Percentiles rank a stretch among this genome's conserved stretches.
These are phyloP conservation scores for Pleurotus tuber-regium DNA, from an alignment of 768 basidiomycete species.

Conservation along the genomic window DNA sequence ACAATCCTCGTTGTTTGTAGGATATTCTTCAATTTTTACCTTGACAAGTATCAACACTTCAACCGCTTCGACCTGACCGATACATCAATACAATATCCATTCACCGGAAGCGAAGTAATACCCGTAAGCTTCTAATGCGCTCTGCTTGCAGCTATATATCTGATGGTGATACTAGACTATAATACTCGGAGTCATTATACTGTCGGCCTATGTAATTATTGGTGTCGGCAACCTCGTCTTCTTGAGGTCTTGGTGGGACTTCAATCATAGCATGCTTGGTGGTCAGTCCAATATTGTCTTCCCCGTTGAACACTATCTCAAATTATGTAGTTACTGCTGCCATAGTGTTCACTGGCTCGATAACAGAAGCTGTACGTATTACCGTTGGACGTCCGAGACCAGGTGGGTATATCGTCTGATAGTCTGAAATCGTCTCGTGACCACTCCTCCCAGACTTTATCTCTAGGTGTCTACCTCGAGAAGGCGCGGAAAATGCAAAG, in stretches of 20 bases:
- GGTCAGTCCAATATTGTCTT: slow-evolving; percentile 12
- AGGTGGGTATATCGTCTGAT: slow-evolving; percentile 9
- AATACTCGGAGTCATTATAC: slow-evolving; percentile 13
- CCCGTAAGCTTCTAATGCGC: slow-evolving; percentile 9
- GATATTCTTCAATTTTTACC: slow-evolving; percentile 20
- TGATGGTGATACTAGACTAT: neutral
- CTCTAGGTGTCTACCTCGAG: slow-evolving; percentile 19
- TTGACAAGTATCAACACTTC: slow-evolving; percentile 21
- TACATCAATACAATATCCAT: slow-evolving; percentile 18
- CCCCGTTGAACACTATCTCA: neutral
- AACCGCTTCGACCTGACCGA: slow-evolving; percentile 21
- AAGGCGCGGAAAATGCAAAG: slow-evolving; percentile 16
- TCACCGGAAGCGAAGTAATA: slow-evolving; percentile 15
- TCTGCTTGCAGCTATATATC: too few species aligned
- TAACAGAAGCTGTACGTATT: slow-evolving; percentile 18
- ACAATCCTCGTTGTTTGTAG: neutral
- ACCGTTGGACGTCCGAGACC: slow-evolving; percentile 21
- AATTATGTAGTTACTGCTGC: slow-evolving; percentile 16
- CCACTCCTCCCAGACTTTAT: slow-evolving; percentile 20
- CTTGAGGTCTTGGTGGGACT: slow-evolving; percentile 21
- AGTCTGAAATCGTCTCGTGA: too few species aligned
- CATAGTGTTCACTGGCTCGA: slow-evolving; percentile 15
- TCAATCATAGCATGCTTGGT: slow-evolving; percentile 20
- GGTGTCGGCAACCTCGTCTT: slow-evolving; percentile 18
- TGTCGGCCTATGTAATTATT: slow-evolving; percentile 16